phyloP scores from a whole-genome alignment of 108 stramenopile genomes.

The Discostella pseudostelligera region DNA sequence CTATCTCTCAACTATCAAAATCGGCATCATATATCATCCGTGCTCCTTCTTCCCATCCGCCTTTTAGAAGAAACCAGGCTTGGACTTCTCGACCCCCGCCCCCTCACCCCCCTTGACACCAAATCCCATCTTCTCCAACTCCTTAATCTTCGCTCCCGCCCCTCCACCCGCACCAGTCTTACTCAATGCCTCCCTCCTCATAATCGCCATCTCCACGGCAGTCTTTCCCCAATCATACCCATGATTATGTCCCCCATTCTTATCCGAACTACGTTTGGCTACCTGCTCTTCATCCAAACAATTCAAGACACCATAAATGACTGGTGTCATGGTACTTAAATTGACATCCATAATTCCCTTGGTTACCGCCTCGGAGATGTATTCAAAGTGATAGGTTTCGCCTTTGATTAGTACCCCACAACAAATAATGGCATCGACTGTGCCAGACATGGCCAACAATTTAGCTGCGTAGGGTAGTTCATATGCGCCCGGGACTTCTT shows the following conservation, averaged over 20 bases:
- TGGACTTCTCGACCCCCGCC: constrained; percentile 31
- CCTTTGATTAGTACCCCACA: constrained; percentile 98
- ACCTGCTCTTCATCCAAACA: constrained; percentile 88
- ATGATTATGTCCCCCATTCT: constrained; percentile 83
- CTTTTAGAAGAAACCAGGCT: constrained; percentile 50
- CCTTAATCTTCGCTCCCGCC: constrained; percentile 18
- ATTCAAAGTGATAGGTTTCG: constrained; percentile 98
- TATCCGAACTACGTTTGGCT: constrained; percentile 68
- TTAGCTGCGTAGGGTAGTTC: constrained; percentile 95
- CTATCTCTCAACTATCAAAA: too few relatives aligned
- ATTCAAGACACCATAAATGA: constrained; percentile 92
- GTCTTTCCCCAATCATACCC: constrained; percentile 95
- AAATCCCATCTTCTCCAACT: constrained; percentile 62
- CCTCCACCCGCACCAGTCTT: constrained; percentile 26
- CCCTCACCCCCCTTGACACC: constrained; percentile 18
- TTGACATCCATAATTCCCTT: constrained; percentile 95
- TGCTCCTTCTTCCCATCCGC: background rate
- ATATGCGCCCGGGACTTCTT: constrained; percentile 94
- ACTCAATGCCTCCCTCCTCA: constrained; percentile 78
- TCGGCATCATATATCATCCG: too few relatives aligned
- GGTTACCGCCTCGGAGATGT: constrained; percentile 92
- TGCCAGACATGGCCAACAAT: constrained; percentile 90
- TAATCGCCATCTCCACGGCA: constrained; percentile 93
- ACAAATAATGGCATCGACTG: constrained; percentile 94
- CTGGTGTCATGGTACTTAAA: constrained; percentile 75